Conservation (phyloP, 345 rosid genomes). For the Lumnitzera racemosa region DNA sequence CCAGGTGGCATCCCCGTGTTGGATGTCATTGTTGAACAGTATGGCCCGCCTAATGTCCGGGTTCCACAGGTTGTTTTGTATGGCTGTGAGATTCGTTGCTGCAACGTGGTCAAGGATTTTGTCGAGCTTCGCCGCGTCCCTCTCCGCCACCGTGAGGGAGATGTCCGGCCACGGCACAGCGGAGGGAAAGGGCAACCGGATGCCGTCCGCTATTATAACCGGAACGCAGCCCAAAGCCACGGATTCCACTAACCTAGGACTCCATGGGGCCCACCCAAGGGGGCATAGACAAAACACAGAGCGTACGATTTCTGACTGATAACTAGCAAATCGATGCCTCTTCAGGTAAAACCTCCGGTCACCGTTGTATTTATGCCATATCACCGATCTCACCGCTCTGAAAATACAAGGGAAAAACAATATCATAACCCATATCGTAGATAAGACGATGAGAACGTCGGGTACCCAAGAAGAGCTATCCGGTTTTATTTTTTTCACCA, state of each 20-base stretch:
- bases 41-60: constrained; percentile 60
- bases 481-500: too few species aligned
- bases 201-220: constrained; percentile 81
- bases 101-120: constrained; percentile 69
- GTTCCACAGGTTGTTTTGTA: constrained; percentile 63
- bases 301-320: constrained; percentile 69
- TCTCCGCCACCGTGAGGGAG: constrained; percentile 77
- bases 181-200: constrained; percentile 60
- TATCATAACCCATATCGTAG: not conserved
- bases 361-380: constrained; percentile 54
- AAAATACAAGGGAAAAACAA: not conserved
- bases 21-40: constrained; percentile 39
- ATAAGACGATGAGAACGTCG: too few species aligned
- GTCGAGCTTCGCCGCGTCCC: constrained; percentile 56
- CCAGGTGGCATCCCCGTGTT: constrained; percentile 88
- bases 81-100: constrained; percentile 47
- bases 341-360: constrained; percentile 71
- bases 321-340: constrained; percentile 73
- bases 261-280: constrained; percentile 99
- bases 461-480: too few species aligned
- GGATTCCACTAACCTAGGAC: constrained; percentile 87
- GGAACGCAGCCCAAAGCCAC: constrained; percentile 89
- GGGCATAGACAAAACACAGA: constrained; percentile 91
- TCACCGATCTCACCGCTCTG: constrained; percentile 85
- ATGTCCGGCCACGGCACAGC: constrained; percentile 71